Base-by-base conservation (phyloP, 306 rosid genomes). In the Glycyrrhiza uralensis region DNA sequence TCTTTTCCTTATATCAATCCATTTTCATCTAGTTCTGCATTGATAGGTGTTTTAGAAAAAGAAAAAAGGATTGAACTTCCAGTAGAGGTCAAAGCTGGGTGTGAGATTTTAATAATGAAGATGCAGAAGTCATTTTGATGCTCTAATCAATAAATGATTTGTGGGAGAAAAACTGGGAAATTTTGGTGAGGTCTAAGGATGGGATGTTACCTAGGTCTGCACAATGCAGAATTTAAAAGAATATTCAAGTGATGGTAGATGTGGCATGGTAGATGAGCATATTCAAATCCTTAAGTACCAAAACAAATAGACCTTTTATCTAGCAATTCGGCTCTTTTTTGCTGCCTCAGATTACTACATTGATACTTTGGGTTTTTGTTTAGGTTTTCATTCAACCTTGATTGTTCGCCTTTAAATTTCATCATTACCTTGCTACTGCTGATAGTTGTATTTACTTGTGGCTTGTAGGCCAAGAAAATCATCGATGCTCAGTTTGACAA, bases 381-480 rank as follows among this genome's bases (percentile, higher is more conserved):
- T 67, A 57, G 52, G 39, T 63, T 49, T 15, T 49, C 44, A 45
- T 32, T 69, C 20, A 42, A 75, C 46, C 57, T 42, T 61, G 7
- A 17, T 58, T 36, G 33, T 74, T 76, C n/a, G 62, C 65, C 23
- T 66, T 46, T 47, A 57, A 67, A 70, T 66, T 47, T 56, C 51
- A 60, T 19, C 7, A 9, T 44, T 60, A 51, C 55, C 41, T 73
- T 78, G 76, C 51, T 24, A 62, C 4, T 74, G 62, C 66, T 80
- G 79, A 79, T 59, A 30, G 49, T 67, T 74, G 42, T 81, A 78
- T 81, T 66, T 74, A 57, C 76, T 70, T 77, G 66, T 75, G 66
- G 54, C 60, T 78, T 81, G 76, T 83, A 92, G 98, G 86, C 92
- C 11, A 90, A 87, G 75, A 88, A 85, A 75, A 64, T 92, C 54